A percentile compares a stretch with the other conserved stretches of the same genome.
These are phyloP conservation scores for Citrus sp. DNA, from an alignment of 345 rosid genomes.

Conservation along the genomic window DNA sequence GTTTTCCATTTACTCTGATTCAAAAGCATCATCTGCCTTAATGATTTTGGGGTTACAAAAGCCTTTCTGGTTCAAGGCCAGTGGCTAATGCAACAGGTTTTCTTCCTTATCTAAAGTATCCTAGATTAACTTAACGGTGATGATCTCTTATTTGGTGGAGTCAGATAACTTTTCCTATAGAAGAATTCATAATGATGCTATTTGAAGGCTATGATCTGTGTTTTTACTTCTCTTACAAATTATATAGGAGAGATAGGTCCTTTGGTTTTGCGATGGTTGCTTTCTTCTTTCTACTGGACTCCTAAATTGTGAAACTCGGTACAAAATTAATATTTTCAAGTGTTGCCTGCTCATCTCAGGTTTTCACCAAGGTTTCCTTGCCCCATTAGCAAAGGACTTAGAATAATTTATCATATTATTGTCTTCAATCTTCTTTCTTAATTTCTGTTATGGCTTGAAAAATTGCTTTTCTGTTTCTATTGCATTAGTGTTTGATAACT, in stretches of 20 bases:
- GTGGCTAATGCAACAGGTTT: background rate
- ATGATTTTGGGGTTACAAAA: background rate
- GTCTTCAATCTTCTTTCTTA: background rate
- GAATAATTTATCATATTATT: background rate
- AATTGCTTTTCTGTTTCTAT: background rate
- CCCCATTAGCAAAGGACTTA: background rate
- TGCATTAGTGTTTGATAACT: background rate
- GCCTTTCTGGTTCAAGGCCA: background rate
- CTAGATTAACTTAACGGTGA: background rate
- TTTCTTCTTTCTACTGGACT: background rate
- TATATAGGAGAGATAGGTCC: background rate
- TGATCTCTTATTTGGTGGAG: background rate
- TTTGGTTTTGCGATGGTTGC: background rate
- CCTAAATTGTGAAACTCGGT: background rate
- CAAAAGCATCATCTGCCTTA: background rate
- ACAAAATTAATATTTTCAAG: background rate
- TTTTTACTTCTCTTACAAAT: background rate
- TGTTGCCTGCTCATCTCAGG: background rate
- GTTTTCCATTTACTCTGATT: background rate
- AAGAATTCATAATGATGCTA: background rate
- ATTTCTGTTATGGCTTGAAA: background rate
- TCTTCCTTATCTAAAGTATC: background rate
- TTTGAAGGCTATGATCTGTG: background rate
- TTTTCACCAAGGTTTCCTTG: background rate
- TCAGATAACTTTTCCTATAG: background rate